phyloP scores from a whole-genome alignment of 163 green algal species.

The Volvox carteri region DNA sequence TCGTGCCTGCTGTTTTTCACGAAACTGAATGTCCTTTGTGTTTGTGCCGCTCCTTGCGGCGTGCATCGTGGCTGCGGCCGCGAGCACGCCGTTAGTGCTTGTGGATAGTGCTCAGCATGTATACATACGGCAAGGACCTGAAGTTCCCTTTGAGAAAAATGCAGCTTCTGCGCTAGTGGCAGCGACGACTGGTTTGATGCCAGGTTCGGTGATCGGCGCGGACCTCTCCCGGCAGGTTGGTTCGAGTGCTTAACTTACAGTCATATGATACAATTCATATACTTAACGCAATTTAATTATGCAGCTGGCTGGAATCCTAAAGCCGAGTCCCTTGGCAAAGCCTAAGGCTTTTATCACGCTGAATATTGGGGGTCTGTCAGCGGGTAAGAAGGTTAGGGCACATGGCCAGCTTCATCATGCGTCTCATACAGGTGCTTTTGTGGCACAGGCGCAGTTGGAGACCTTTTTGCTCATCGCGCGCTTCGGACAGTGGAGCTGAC shows the following conservation, averaged over 20 bases:
- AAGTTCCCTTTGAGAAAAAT: not conserved
- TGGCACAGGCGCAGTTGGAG: not conserved
- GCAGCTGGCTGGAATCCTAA: slow-evolving; percentile 41
- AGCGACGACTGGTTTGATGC: slow-evolving; percentile 35
- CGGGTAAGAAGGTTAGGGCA: slow-evolving; percentile 3
- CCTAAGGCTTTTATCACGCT: slow-evolving; percentile 38
- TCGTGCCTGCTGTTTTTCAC: not conserved
- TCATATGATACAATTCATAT: not conserved
- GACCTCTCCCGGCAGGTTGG: slow-evolving; percentile 11
- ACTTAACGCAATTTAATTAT: not conserved
- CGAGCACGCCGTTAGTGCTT: slow-evolving; percentile 21
- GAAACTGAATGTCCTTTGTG: not conserved
- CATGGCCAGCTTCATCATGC: not conserved
- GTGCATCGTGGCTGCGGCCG: slow-evolving; percentile 30
- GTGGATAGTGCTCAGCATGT: not conserved
- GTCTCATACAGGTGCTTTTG: not conserved
- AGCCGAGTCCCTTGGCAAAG: slow-evolving; percentile 39
- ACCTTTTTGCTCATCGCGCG: not conserved
- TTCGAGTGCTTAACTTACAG: not conserved
- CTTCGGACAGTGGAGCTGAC: slow-evolving; percentile 15
- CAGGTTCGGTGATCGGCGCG: slow-evolving; percentile 19
- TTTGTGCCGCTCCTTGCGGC: slow-evolving; percentile 19
- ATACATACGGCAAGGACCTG: slow-evolving; percentile 19
- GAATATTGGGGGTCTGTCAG: slow-evolving; percentile 14
- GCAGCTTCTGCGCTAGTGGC: slow-evolving; percentile 6